A percentile compares a stretch with the other conserved stretches of the same genome.
These are phyloP conservation scores for Hirsutella rhossiliensis DNA, from an alignment of 2,329 filamentous ascomycete genomes.

Conservation along the genomic window DNA sequence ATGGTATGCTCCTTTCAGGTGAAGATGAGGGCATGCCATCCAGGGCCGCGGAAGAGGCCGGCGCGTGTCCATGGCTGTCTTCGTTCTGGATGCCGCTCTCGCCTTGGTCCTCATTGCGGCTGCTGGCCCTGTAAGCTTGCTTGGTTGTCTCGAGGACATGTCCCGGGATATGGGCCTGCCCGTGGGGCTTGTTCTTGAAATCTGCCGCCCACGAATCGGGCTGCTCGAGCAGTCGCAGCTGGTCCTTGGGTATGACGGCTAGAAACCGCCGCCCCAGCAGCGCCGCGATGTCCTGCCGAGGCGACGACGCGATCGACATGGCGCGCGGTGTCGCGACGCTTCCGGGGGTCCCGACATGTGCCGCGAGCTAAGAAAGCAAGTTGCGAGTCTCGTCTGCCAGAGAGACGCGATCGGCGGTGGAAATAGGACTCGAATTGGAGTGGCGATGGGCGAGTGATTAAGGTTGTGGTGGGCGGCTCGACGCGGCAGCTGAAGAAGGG, in stretches of 20 bases:
- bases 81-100: background rate
- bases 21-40: background rate
- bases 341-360: background rate
- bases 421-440: too few species aligned
- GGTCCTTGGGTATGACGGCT: conserved; percentile 24
- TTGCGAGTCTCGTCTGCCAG: too few species aligned
- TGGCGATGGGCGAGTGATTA: too few species aligned
- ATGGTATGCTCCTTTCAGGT: background rate
- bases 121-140: conserved; percentile 8
- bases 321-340: background rate
- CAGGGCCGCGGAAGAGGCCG: background rate
- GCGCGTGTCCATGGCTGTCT: background rate
- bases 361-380: background rate
- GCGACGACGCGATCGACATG: conserved; percentile 15
- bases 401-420: too few species aligned
- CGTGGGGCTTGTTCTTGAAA: conserved; percentile 11
- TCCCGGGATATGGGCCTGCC: conserved; percentile 19
- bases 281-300: conserved; percentile 10
- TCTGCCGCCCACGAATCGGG: conserved; percentile 23
- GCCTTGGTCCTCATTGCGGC: background rate
- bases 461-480: too few species aligned
- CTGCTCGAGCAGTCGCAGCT: conserved; percentile 22
- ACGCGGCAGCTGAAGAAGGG: too few species aligned
- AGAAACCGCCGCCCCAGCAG: conserved; percentile 15
- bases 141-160: conserved; percentile 21